phyloP scores from a whole-genome alignment of 257 asterid species.

The Coffea eugenioides region DNA sequence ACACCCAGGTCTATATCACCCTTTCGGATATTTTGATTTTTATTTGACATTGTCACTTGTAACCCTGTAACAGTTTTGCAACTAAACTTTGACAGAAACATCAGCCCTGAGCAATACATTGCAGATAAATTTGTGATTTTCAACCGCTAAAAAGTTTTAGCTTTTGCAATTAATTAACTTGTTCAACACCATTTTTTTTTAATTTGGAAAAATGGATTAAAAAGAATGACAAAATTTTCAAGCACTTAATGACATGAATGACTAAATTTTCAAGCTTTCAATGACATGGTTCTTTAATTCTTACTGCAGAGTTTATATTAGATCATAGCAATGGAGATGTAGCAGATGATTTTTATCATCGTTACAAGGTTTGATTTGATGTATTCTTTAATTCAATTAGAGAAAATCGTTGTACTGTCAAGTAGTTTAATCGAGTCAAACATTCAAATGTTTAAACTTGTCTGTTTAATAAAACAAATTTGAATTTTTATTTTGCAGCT shows the following conservation, averaged over 20 bases:
- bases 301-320: slow-evolving; percentile 37
- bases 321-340: slow-evolving; percentile 57
- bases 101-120: background rate
- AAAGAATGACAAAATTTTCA: background rate
- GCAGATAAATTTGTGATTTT: no score
- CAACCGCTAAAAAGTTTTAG: background rate
- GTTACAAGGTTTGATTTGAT: slow-evolving; percentile 41
- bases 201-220: background rate
- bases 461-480: no score
- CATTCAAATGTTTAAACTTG: no score
- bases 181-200: no score
- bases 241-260: no score
- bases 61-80: no score
- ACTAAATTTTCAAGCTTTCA: background rate
- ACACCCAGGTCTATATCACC: background rate
- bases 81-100: background rate
- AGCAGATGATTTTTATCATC: slow-evolving; percentile 55
- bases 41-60: no score
- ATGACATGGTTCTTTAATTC: background rate
- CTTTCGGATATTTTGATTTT: background rate
- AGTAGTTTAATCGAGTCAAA: no score
- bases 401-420: no score
- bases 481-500: no score
- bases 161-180: no score
- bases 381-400: no score